Evolutionary conservation across 805 yeast species (phyloP).

Genomic region (Kazachstania taianensis): DNA sequence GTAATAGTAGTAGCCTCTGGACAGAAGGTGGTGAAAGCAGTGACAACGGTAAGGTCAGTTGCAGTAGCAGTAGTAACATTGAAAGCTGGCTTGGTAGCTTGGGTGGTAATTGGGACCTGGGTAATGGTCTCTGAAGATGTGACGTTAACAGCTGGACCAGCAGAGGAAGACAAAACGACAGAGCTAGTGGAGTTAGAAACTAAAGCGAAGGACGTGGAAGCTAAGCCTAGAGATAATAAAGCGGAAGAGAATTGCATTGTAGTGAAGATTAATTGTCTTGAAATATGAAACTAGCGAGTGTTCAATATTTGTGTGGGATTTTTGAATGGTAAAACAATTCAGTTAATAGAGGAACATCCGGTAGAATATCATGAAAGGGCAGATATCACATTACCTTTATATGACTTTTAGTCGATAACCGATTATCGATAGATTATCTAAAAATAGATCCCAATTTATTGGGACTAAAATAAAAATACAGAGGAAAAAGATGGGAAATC

Average conservation of each 20-base stretch:
- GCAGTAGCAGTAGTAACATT: too few relatives aligned
- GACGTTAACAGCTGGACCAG: constrained; percentile 1
- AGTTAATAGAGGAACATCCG: too few relatives aligned
- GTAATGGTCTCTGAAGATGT: background rate
- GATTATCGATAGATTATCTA: too few relatives aligned
- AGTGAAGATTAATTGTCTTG: background rate
- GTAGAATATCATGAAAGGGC: too few relatives aligned
- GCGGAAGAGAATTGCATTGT: constrained; percentile 4
- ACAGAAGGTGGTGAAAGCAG: constrained; percentile 72
- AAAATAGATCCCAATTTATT: too few relatives aligned
- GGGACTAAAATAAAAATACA: too few relatives aligned
- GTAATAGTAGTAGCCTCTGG: constrained; percentile 59
- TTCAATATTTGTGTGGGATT: too few relatives aligned
- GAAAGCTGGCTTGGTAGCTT: background rate
- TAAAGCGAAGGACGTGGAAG: constrained; percentile 5
- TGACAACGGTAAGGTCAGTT: constrained; percentile 38
- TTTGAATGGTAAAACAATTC: too few relatives aligned
- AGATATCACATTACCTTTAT: too few relatives aligned
- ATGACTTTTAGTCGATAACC: too few relatives aligned
- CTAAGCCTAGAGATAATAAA: constrained; percentile 5
- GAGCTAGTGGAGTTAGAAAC: background rate
- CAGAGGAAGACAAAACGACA: background rate
- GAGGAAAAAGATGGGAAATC: too few relatives aligned
- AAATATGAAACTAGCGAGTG: too few relatives aligned
- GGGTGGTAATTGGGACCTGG: background rate